A percentile compares a stretch with the other conserved stretches of the same genome.
Evolutionary conservation across 1,284 basidiomycete species (phyloP).

Genomic region (Ustilago esculenta): DNA sequence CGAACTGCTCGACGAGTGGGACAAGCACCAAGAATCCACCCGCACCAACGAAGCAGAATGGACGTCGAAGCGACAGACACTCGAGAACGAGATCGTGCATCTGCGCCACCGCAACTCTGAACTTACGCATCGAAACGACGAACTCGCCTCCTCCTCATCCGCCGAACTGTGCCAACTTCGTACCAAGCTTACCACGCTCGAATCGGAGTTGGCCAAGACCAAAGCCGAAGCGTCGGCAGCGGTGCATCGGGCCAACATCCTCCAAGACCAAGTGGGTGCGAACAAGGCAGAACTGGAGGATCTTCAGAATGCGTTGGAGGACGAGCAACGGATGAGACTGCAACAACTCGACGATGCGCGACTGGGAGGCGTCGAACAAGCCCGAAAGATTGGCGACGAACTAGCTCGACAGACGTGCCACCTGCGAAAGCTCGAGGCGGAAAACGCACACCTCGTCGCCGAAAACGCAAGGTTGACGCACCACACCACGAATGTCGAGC

Average conservation of each 20-base stretch:
- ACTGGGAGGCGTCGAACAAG: constrained; percentile 14
- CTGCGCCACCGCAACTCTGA: constrained; percentile 39
- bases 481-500: constrained; percentile 42
- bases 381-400: constrained; percentile 37
- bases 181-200: constrained; percentile 17
- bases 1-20: constrained; percentile 59
- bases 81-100: constrained; percentile 43
- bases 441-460: constrained; percentile 34
- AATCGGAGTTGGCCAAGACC: constrained; percentile 27
- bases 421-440: constrained; percentile 45
- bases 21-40: constrained; percentile 43
- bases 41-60: constrained; percentile 42
- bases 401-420: constrained; percentile 32
- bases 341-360: constrained; percentile 14
- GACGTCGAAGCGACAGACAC: constrained; percentile 10
- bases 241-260: constrained; percentile 3
- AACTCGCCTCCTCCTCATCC: constrained; percentile 11
- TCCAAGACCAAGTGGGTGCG: constrained; percentile 33
- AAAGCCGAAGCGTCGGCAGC: constrained; percentile 31
- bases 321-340: constrained; percentile 39
- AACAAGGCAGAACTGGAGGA: constrained; percentile 40
- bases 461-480: constrained; percentile 47
- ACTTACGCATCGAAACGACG: constrained; percentile 29
- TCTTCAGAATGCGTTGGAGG: constrained; percentile 47
- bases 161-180: constrained; percentile 14